Base-by-base conservation (phyloP, 441 rosid species). In the Manihot esculenta region DNA sequence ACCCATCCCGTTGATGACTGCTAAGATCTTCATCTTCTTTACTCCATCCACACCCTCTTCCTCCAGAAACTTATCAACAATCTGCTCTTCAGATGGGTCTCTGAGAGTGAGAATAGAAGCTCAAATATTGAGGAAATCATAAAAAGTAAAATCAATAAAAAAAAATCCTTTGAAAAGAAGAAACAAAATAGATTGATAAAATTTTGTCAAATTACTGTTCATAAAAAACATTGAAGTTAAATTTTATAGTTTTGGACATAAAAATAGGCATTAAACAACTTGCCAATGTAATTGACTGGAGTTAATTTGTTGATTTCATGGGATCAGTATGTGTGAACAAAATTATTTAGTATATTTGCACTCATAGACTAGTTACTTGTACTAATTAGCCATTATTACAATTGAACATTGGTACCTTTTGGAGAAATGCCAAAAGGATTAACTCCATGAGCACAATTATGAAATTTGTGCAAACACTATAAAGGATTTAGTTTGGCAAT, bases 1-100 rank as follows among this genome's bases (percentile, higher is more conserved):
- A 89, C 93, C 98, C 97, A 93, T 89, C 73, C 87, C 89, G 71
- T 82, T 83, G 66, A 90, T 83, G 84, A 90, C 84, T 50, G 48
- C 75, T 35, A 86, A 76, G 72, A 93, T 89, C 78, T 84, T 88
- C 45, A 21, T 68, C 83, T 83, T 90, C 73, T 83, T 85, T 82
- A 74, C 70, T 69, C 86, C 89, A 66, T 88, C 90, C 14, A 93
- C 35, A 62, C 84, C 85, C 72, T 86, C 88, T 67, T 86, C 87
- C 72, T 83, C 88, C 62, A 90, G 90, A 77, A 93, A 93, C 47
- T 84, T 87, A 80, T 88, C 90, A 47, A 88, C 89, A 74, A 88
- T 75, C 65, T 82, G 89, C 54, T 83, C 89, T 75, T 89, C 85
- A 0, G 85, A 86, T 64, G 87, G 90, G 75, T 90, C 93, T 68